phyloP scores from a whole-genome alignment of 345 rosid genomes.

The Gynandropsis gynandra region DNA sequence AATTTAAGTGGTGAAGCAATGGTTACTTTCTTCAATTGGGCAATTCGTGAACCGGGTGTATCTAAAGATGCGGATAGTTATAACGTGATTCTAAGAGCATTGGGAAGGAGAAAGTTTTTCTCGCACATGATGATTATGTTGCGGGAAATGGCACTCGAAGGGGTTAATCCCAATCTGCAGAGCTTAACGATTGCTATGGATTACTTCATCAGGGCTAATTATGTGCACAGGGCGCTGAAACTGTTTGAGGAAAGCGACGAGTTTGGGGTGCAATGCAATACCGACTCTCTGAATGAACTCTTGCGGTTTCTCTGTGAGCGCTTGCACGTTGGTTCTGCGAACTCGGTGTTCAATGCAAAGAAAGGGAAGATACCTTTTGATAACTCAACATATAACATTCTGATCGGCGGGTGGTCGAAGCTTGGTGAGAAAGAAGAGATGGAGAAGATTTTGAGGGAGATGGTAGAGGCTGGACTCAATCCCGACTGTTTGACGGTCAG shows the following conservation, averaged over 20 bases:
- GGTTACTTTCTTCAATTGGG: conserved; percentile 71
- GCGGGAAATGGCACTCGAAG: conserved; percentile 33
- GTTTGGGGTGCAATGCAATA: conserved; percentile 43
- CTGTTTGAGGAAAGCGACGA: conserved; percentile 42
- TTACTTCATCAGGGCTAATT: conserved; percentile 44
- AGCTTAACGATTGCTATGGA: conserved; percentile 51
- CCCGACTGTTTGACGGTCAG: conserved; percentile 53
- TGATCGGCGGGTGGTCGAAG: conserved; percentile 75
- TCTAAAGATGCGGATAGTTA: conserved; percentile 40
- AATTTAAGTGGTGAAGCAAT: conserved; percentile 66
- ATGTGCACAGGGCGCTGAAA: conserved; percentile 46
- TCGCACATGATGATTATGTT: conserved; percentile 40
- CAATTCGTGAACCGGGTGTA: conserved; percentile 45
- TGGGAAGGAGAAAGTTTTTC: conserved; percentile 69
- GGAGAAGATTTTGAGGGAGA: conserved; percentile 50
- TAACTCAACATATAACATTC: conserved; percentile 44
- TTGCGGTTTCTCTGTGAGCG: conserved; percentile 59
- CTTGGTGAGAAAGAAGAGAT: conserved; percentile 51
- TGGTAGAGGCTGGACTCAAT: conserved; percentile 48
- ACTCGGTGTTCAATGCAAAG: conserved; percentile 43
- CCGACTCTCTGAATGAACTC: conserved; percentile 58
- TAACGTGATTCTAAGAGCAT: conserved; percentile 48
- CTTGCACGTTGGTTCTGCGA: conserved; percentile 63
- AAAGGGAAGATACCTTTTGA: conserved; percentile 46
- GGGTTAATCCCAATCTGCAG: conserved; percentile 32